Conservation (phyloP, 2,329 filamentous ascomycete genomes). For the Ophiobolus disseminans region DNA sequence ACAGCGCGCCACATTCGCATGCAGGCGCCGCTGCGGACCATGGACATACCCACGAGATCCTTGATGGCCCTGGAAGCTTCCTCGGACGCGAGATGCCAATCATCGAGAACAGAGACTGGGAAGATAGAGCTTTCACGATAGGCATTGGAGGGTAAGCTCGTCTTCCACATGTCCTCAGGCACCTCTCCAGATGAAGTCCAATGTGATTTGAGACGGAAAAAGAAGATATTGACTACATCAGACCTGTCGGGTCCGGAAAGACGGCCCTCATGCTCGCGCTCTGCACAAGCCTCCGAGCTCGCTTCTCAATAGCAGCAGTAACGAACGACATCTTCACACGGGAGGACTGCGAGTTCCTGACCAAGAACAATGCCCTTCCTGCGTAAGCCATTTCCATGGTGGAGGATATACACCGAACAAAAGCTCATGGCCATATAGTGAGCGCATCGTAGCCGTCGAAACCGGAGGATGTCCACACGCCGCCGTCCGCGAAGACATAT, state of each 20-base stretch:
- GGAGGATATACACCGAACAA: neutral
- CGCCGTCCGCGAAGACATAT: conserved; percentile 96
- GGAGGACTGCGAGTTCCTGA: conserved; percentile 98
- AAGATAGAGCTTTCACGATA: conserved; percentile 88
- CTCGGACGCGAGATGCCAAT: conserved; percentile 92
- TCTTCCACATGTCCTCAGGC: neutral
- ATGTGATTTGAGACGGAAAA: neutral
- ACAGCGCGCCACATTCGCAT: conserved; percentile 58
- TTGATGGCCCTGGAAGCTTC: conserved; percentile 91
- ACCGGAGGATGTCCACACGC: conserved; percentile 97
- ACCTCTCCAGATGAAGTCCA: neutral
- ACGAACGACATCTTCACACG: conserved; percentile 99
- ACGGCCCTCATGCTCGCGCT: conserved; percentile 96
- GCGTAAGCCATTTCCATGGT: conserved; percentile 50
- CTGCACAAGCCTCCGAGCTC: conserved; percentile 79
- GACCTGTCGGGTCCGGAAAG: conserved; percentile 95
- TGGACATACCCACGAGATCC: conserved; percentile 94
- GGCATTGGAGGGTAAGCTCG: conserved; percentile 89
- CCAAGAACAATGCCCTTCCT: conserved; percentile 81
- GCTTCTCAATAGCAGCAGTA: conserved; percentile 89
- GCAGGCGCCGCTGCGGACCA: conserved; percentile 68
- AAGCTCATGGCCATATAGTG: conserved; percentile 22
- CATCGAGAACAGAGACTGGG: conserved; percentile 85
- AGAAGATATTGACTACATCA: conserved; percentile 48
- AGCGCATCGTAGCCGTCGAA: conserved; percentile 92